A percentile compares a stretch with the other conserved stretches of the same genome.
Evolutionary conservation across 495 filamentous ascomycete species (phyloP).

Genomic region (Apodospora peruviana): DNA sequence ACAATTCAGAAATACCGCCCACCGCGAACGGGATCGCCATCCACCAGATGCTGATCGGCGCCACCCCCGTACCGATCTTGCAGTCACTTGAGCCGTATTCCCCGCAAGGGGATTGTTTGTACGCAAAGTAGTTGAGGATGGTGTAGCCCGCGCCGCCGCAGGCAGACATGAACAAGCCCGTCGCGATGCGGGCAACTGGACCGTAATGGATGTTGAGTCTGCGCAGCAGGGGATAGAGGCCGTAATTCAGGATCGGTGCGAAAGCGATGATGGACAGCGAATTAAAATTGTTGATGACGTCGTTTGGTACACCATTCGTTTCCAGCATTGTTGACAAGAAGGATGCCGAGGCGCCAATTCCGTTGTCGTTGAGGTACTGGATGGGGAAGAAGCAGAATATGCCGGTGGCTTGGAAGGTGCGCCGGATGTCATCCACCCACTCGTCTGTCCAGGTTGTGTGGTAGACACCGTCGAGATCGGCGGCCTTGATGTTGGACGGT

Average conservation of each 20-base stretch:
- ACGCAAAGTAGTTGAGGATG: slow-evolving; percentile 68
- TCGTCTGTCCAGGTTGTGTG: slow-evolving; percentile 43
- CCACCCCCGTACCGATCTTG: slow-evolving; percentile 36
- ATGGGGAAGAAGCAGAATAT: slow-evolving; percentile 64
- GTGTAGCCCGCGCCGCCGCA: slow-evolving; percentile 62
- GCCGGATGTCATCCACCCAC: slow-evolving; percentile 54
- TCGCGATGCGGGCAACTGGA: slow-evolving; percentile 69
- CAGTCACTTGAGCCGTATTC: slow-evolving; percentile 40
- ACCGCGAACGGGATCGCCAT: slow-evolving; percentile 45
- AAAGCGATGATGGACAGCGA: slow-evolving; percentile 65
- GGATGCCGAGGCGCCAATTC: slow-evolving; percentile 37
- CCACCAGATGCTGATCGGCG: slow-evolving; percentile 46
- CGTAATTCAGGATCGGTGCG: slow-evolving; percentile 58
- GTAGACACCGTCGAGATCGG: slow-evolving; percentile 34
- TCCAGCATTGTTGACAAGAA: slow-evolving; percentile 58
- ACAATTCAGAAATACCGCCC: slow-evolving; percentile 63
- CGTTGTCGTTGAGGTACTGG: slow-evolving; percentile 59
- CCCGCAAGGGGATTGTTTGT: slow-evolving; percentile 49
- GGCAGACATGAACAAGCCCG: slow-evolving; percentile 61
- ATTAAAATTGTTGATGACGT: slow-evolving; percentile 73
- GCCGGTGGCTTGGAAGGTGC: slow-evolving; percentile 52
- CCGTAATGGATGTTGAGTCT: slow-evolving; percentile 59
- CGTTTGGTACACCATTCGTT: slow-evolving; percentile 68
- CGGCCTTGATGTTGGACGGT: slow-evolving; percentile 50
- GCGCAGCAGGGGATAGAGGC: slow-evolving; percentile 63